These are phyloP conservation scores for Barnettozyma botsteinii DNA, from an alignment of 805 yeast species.

Conservation along the genomic window DNA sequence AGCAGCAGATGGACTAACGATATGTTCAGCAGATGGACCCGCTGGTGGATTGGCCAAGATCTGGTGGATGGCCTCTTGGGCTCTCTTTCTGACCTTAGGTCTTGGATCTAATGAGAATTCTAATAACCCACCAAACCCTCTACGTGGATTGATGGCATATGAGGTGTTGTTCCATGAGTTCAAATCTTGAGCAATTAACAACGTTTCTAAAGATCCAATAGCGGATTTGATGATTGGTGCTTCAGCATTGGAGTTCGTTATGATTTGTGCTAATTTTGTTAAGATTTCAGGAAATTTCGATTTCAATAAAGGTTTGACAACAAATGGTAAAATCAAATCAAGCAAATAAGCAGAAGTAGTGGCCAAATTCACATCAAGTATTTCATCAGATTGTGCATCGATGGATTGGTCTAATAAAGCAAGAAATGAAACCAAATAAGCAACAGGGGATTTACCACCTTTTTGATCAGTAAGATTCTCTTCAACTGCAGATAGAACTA, in stretches of 20 bases:
- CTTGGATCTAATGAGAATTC: conserved; percentile 80
- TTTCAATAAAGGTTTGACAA: conserved; percentile 63
- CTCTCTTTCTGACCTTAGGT: conserved; percentile 94
- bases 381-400: conserved; percentile 41
- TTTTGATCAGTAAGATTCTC: conserved; percentile 56
- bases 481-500: conserved; percentile 83
- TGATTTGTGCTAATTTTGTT: conserved; percentile 72
- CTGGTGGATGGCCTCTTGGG: conserved; percentile 76
- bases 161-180: conserved; percentile 64
- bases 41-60: conserved; percentile 63
- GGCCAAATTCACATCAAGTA: conserved; percentile 59
- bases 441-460: conserved; percentile 51
- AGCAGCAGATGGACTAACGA: conserved; percentile 66
- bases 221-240: conserved; percentile 81
- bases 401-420: conserved; percentile 73
- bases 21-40: conserved; percentile 73
- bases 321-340: conserved; percentile 70
- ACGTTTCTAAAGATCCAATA: conserved; percentile 76
- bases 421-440: conserved; percentile 81
- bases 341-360: conserved; percentile 74
- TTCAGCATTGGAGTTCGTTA: conserved; percentile 61
- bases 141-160: conserved; percentile 55
- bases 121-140: conserved; percentile 74
- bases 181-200: conserved; percentile 74
- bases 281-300: conserved; percentile 74